These are phyloP conservation scores for Trichoderma guizhouense DNA, from an alignment of 2,329 filamentous ascomycete species.

Conservation along the genomic window DNA sequence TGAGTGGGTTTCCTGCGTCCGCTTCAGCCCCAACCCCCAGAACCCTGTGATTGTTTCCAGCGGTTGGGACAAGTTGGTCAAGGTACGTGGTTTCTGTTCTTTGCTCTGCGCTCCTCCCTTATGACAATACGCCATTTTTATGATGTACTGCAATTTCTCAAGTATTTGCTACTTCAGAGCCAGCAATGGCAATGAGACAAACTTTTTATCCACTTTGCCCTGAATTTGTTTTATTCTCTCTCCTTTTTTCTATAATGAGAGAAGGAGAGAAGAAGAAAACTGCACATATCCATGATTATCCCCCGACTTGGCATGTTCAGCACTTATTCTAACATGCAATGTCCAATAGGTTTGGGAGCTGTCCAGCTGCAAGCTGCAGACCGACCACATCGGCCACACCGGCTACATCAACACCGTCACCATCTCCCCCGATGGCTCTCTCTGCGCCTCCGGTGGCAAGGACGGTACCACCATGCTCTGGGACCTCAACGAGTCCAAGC, in stretches of 20 bases:
- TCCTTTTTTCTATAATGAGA: background rate
- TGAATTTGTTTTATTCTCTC: constrained; percentile 53
- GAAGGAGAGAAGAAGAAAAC: background rate
- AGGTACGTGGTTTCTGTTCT: constrained; percentile 65
- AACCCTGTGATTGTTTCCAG: constrained; percentile 99
- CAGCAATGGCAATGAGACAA: constrained; percentile 90
- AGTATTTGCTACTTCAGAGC: constrained; percentile 99
- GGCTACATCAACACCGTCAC: constrained; percentile 99
- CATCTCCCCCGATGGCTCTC: constrained; percentile 98
- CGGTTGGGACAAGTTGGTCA: constrained; percentile 99
- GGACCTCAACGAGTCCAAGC: constrained; percentile 99
- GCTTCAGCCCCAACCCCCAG: constrained; percentile 99
- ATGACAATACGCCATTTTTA: constrained; percentile 40
- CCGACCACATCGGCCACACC: constrained; percentile 99
- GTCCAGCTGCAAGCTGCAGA: constrained; percentile 98
- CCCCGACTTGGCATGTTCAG: background rate
- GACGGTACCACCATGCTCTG: constrained; percentile 99
- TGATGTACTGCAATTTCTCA: constrained; percentile 85
- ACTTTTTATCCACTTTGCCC: constrained; percentile 72
- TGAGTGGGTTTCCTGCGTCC: constrained; percentile 99
- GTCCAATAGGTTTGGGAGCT: constrained; percentile 89
- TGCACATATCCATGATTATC: background rate
- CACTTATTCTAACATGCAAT: constrained; percentile 10
- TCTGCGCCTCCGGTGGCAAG: constrained; percentile 98
- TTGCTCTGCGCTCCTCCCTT: background rate